These are phyloP conservation scores for Chalciporus sphaerocephalus DNA, from an alignment of 768 basidiomycete genomes.

Conservation along the genomic window DNA sequence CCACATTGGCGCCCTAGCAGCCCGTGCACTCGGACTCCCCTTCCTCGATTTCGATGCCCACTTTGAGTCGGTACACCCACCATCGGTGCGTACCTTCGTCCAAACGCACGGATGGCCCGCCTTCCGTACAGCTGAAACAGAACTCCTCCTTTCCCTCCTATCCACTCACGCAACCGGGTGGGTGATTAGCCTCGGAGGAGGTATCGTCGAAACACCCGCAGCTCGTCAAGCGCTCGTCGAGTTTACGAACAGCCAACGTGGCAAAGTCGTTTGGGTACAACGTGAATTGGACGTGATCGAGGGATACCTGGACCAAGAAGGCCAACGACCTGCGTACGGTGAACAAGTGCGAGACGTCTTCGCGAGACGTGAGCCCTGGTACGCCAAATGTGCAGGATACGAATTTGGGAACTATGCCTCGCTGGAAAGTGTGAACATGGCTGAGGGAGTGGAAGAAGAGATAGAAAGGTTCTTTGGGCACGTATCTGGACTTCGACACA, in stretches of 20 bases:
- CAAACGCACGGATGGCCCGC: constrained; percentile 80
- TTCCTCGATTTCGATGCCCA: constrained; percentile 82
- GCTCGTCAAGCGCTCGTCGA: constrained; percentile 69
- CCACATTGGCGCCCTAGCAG: constrained; percentile 76
- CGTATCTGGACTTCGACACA: constrained; percentile 68
- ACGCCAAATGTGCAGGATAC: constrained; percentile 72
- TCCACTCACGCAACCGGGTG: constrained; percentile 49
- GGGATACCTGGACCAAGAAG: constrained; percentile 71
- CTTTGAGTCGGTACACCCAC: constrained; percentile 62
- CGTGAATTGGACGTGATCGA: constrained; percentile 80
- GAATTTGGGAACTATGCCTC: constrained; percentile 77
- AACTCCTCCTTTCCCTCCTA: constrained; percentile 65
- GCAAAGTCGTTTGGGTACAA: constrained; percentile 80
- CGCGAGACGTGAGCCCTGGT: constrained; percentile 82
- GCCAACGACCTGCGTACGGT: constrained; percentile 80
- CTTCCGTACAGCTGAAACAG: constrained; percentile 79
- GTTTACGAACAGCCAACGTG: constrained; percentile 50
- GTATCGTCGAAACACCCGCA: constrained; percentile 81
- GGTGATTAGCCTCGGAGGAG: constrained; percentile 89
- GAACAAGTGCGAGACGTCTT: constrained; percentile 85
- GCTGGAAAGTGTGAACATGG: constrained; percentile 16
- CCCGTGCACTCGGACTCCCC: constrained; percentile 64
- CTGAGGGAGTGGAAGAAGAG: constrained; percentile 47
- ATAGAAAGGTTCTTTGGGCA: constrained; percentile 85
- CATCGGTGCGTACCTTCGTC: constrained; percentile 72